Evolutionary conservation across 2,329 filamentous ascomycete genomes (phyloP), one percentile per base, ranked within the genome.

Genomic region (Amauroascus verrucosus): DNA sequence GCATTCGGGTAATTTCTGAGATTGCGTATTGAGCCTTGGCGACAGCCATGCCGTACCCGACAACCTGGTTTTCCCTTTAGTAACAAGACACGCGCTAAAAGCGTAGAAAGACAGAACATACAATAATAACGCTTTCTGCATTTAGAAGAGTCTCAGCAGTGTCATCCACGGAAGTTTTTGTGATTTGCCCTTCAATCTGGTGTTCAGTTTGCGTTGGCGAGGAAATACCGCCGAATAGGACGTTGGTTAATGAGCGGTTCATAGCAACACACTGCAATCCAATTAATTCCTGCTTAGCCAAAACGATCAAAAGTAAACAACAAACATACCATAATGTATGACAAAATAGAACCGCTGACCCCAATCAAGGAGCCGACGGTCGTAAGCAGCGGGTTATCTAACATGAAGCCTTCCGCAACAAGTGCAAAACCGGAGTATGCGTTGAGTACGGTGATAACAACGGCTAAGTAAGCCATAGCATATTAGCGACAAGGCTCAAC

Each of bases 11-110:
- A 58, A 95, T 91, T 63, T 90, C 86, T 3, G 85, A 85, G 50
- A 95, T 88, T 20, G 88, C 87, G 64, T 95, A 95, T 69, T 95
- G 89, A 2, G 89, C 88, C 69, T 95, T 95, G 7, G 89, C 88
- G 1, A 95, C 88, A 0, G 89, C 89, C 89, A 95, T 95, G 50
- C 89, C 89, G 62, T 95, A 95, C 0, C 89, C 89, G 4, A 95
- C 88, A 1, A 91, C 67, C 67, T 63, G 45, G 48, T 37, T 46
- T 37, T 13, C 22, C 3, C 20, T 9, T 47, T 16, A 48, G 41
- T 18, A 18, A 33, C n/a, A 55, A 55, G 44, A 35, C 54, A 13
- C 48, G 7, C n/a, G 3, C 16, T 49, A 37, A 8, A 11, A 32
- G 45, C 32, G n/a, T n/a, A n/a, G 6, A 41, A 30, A 14, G 16